These are phyloP conservation scores for Mycothermus thermophilus DNA, from an alignment of 495 filamentous ascomycete species.

Conservation along the genomic window DNA sequence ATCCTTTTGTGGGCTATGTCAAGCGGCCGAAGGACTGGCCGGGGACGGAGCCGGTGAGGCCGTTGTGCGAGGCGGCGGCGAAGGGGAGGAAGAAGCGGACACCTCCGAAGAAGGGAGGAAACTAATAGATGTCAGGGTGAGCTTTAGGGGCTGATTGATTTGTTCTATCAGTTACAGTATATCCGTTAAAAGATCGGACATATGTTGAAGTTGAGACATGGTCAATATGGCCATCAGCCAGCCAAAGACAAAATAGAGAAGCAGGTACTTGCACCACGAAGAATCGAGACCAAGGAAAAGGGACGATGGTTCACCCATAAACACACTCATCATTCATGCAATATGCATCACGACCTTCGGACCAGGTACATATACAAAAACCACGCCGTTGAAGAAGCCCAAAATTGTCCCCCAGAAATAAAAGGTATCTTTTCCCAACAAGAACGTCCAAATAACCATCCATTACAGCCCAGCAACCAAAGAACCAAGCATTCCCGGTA, in stretches of 20 bases:
- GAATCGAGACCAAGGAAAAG: neutral
- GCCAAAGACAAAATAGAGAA: too few relatives aligned
- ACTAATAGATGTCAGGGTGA: slow-evolving; percentile 2
- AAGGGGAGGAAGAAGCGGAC: slow-evolving; percentile 28
- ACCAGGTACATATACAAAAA: slow-evolving; percentile 2
- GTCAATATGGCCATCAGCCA: too few relatives aligned
- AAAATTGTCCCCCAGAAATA: too few relatives aligned
- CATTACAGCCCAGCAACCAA: too few relatives aligned
- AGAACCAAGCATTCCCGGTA: too few relatives aligned
- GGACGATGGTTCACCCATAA: neutral
- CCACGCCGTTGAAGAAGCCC: neutral
- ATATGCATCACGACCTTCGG: slow-evolving; percentile 1
- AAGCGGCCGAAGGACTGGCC: slow-evolving; percentile 34
- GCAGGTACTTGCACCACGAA: too few relatives aligned
- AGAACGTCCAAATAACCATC: too few relatives aligned
- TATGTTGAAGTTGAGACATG: too few relatives aligned
- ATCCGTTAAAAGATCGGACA: too few relatives aligned
- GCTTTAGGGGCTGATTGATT: too few relatives aligned
- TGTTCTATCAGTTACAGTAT: too few relatives aligned
- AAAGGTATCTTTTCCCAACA: too few relatives aligned
- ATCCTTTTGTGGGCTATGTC: slow-evolving; percentile 58
- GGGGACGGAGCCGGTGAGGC: slow-evolving; percentile 26
- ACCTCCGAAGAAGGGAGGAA: slow-evolving; percentile 16
- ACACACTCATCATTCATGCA: slow-evolving; percentile 1
- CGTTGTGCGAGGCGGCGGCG: slow-evolving; percentile 33